Evolutionary conservation across 805 yeast species (phyloP), one percentile per base, ranked within the genome.

Genomic region (Sugiyamaella floridensis): DNA sequence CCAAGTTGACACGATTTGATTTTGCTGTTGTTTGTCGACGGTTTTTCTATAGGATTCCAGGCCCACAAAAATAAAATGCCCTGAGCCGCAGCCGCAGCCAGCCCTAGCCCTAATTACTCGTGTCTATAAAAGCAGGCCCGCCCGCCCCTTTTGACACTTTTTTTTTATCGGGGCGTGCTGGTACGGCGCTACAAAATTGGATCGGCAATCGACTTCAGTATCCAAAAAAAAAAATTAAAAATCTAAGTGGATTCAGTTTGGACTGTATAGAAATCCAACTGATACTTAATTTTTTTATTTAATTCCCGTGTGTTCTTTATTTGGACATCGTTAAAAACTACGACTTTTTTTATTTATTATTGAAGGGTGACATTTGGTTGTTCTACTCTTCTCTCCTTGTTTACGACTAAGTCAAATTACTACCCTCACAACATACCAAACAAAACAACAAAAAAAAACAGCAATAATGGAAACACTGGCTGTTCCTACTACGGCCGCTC

Each of bases 401-500:
- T 19, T 11, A 42, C 53, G 12, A 43, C 48, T 12, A 22, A 22
- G 26, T 22, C 26, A 22, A 22, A 22, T 6, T 22, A 22, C 26
- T 22, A 22, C 26, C 26, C 26, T 16, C 34, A 34, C 15, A 5
- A 26, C 34, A 22, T 14, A 19, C 19, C 18, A n/a, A 11, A 40
- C 32, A 22, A 32, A 12, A 16, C 37, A 15, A 12, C 45, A 60
- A 22, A 22, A 22, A 22, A 22, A 6, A 22, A 22, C 6, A 22
- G 26, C 26, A 22, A 22, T 22, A 22, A 84, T 85, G 89, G 89
- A 85, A 64, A 81, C 89, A 46, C 75, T 85, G 55, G 81, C 84
- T 57, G 76, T 83, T 56, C 92, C 92, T 55, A 82, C 85, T 18
- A 85, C 86, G 16, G 88, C 90, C 11, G 86, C 86, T 5, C 80